These are phyloP conservation scores for Oryza meyeriana DNA, from an alignment of 176 grass and related monocot genomes.

Conservation along the genomic window DNA sequence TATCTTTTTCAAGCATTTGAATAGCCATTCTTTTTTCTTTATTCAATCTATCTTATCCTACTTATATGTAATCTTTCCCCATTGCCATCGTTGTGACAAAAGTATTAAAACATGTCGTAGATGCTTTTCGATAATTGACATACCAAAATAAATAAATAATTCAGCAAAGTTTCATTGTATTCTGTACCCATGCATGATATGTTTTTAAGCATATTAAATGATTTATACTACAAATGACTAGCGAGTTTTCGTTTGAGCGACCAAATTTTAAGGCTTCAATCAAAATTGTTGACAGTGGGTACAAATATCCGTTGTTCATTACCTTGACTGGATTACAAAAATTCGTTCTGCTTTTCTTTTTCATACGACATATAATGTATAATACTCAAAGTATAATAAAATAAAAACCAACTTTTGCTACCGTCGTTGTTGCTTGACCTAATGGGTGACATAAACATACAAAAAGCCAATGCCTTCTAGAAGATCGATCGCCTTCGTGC, in stretches of 20 bases:
- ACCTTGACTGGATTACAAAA: background rate
- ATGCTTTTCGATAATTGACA: background rate
- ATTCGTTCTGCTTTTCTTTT: background rate
- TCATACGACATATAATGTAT: background rate
- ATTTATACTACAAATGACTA: no score
- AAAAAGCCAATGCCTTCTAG: background rate
- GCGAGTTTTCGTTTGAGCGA: no score
- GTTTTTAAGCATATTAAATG: no score
- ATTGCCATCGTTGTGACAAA: background rate
- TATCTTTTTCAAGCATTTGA: background rate
- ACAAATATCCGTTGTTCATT: no score
- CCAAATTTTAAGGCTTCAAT: no score
- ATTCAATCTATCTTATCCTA: background rate
- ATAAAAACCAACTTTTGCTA: background rate
- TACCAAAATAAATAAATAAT: background rate
- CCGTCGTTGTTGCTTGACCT: constrained; percentile 25
- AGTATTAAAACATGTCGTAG: background rate
- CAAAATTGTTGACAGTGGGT: no score
- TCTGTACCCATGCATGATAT: no score
- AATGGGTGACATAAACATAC: background rate
- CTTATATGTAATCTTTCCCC: background rate
- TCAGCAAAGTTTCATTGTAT: no score
- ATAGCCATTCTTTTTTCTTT: background rate
- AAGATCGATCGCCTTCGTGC: background rate
- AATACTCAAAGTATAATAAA: background rate